Base-by-base conservation (phyloP, 2,329 filamentous ascomycete species). In the Pseudogymnoascus sp. region DNA sequence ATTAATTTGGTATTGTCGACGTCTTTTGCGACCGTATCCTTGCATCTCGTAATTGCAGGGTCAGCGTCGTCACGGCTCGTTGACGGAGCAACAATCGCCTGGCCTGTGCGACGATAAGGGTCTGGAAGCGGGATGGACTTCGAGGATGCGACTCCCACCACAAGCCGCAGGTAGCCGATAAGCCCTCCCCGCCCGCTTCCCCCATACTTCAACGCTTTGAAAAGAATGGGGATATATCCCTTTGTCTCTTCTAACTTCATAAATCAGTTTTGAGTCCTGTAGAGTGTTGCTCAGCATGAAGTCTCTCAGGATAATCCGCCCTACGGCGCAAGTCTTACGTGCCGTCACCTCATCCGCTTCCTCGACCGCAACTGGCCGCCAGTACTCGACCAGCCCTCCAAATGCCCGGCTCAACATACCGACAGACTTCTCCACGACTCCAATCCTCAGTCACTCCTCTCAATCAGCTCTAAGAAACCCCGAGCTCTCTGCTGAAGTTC, bases 401-500 rank as follows among this genome's bases (percentile, higher is more conserved):
- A 83, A 83, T 64, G 84, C 85, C 61, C 81, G 79, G 68, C 84
- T 99, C 63, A 99, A 99, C 75, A 77, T 91, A 59, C 90, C 92
- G 5, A 85, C 91, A 69, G 92, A 97, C 79, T 99, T 94, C 77
- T 84, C 87, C 65, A 86, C 88, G 14, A 95, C 89, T 1, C 83
- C 91, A 12, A 78, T 97, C 42, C 83, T 99, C 28, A 84, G 91
- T 64, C 94, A 97, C 73, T 89, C 84, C 23, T 82, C 92, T 1
- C 86, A 90, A 67, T 78, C 85, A 1, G 85, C 91, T 6, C 82
- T 95, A 16, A 77, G 80, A 59, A 88, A 88, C 71, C 79, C 84
- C 4, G 91, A 96, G 71, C 84, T 97, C 4, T 81, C 90, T 0
- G 73, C 79, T 33, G 80, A 86, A 18, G 80, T 85, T 31, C 84